These are phyloP conservation scores for Sequoiadendron giganteum DNA, from an alignment of 75 land plant species.

Conservation along the genomic window DNA sequence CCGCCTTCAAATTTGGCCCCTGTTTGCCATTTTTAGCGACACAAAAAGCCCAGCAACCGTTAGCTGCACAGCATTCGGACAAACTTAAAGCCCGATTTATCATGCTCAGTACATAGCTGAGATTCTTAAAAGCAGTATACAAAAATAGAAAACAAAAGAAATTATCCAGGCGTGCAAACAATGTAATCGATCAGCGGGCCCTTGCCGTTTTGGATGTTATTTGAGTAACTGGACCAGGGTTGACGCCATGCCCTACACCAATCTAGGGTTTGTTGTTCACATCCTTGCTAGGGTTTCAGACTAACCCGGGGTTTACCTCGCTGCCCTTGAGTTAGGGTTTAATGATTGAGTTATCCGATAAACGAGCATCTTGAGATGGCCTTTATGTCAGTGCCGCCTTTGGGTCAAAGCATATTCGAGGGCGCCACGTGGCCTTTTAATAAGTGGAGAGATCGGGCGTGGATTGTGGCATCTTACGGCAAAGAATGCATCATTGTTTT, in stretches of 20 bases:
- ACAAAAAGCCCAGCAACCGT: neutral
- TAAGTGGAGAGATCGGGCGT: neutral
- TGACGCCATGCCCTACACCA: neutral
- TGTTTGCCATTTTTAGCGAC: neutral
- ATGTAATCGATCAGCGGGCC: neutral
- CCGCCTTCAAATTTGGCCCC: neutral
- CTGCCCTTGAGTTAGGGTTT: neutral
- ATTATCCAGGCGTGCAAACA: neutral
- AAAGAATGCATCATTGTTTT: neutral
- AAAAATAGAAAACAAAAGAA: too few relatives aligned
- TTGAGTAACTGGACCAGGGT: neutral
- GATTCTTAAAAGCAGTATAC: neutral
- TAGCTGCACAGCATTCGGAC: neutral
- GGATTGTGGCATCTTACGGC: too few relatives aligned
- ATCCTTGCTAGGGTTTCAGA: neutral
- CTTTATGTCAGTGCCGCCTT: neutral
- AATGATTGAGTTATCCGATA: slow-evolving; percentile 4
- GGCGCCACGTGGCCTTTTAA: neutral
- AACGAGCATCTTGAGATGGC: neutral
- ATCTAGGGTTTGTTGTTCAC: neutral
- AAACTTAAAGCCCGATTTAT: neutral
- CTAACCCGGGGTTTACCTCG: neutral
- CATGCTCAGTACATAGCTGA: neutral
- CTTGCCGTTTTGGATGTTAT: neutral
- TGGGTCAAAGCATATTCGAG: neutral